These are phyloP conservation scores for Berkeleyomyces basicola DNA, from an alignment of 2,329 filamentous ascomycete species.

Conservation along the genomic window DNA sequence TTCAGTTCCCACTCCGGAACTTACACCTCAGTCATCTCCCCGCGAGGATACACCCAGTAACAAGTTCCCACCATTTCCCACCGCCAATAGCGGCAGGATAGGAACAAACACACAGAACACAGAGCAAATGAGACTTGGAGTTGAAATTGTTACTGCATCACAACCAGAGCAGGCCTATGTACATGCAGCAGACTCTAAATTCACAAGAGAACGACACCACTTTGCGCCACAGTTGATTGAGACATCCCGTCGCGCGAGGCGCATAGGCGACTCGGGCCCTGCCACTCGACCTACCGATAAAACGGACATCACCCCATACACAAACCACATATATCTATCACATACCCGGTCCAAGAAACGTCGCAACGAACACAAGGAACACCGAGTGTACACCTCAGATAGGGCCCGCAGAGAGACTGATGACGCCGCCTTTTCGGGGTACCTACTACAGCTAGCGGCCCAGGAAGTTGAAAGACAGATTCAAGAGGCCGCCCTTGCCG, in stretches of 20 bases:
- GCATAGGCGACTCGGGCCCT: conserved; percentile 45
- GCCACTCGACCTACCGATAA: conserved; percentile 49
- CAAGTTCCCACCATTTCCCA: neutral
- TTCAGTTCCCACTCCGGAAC: conserved; percentile 39
- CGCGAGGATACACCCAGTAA: conserved; percentile 17
- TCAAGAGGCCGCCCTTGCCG: conserved; percentile 57
- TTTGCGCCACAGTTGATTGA: conserved; percentile 73
- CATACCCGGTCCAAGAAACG: conserved; percentile 9
- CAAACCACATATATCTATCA: conserved; percentile 41
- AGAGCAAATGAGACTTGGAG: neutral
- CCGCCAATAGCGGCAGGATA: neutral
- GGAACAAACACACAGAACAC: conserved; percentile 4
- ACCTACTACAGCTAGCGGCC: conserved; percentile 63
- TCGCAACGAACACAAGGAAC: conserved; percentile 6
- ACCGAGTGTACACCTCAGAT: conserved; percentile 3
- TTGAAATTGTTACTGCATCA: neutral
- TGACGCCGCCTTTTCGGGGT: conserved; percentile 59
- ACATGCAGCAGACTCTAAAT: neutral
- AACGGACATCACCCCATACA: conserved; percentile 53
- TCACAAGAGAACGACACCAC: conserved; percentile 21
- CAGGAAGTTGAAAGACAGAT: conserved; percentile 67
- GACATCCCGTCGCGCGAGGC: conserved; percentile 55
- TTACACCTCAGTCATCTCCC: conserved; percentile 37
- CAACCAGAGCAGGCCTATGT: neutral
- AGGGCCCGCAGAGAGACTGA: conserved; percentile 46